These are phyloP conservation scores for Pseudocercospora vitis DNA, from an alignment of 2,329 filamentous ascomycete species.

Conservation along the genomic window DNA sequence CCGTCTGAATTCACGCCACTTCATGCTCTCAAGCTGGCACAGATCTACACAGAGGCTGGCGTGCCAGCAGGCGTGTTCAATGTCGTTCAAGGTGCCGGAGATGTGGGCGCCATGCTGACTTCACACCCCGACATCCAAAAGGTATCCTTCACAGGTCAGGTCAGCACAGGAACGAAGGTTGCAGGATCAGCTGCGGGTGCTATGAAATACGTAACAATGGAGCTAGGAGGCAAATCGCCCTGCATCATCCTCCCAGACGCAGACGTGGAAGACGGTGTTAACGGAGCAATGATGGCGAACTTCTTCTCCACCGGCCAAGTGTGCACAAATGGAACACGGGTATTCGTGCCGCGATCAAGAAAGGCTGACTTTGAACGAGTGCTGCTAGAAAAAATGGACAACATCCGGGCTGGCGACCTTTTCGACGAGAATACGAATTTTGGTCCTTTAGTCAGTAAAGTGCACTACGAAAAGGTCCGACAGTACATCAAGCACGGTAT, in stretches of 20 bases:
- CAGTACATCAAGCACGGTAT: constrained; percentile 74
- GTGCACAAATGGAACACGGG: constrained; percentile 87
- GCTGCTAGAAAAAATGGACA: constrained; percentile 68
- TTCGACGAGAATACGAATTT: constrained; percentile 75
- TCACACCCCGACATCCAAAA: constrained; percentile 73
- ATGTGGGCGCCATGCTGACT: constrained; percentile 73
- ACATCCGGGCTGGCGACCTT: constrained; percentile 70
- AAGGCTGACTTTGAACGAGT: constrained; percentile 67
- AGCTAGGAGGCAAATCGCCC: constrained; percentile 84
- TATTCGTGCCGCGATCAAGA: constrained; percentile 71
- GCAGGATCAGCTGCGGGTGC: constrained; percentile 70
- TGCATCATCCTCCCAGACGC: constrained; percentile 78
- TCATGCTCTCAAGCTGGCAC: constrained; percentile 73
- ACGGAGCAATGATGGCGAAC: constrained; percentile 90
- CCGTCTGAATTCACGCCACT: constrained; percentile 83
- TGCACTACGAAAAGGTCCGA: constrained; percentile 76
- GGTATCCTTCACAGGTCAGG: constrained; percentile 87
- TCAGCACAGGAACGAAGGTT: constrained; percentile 79
- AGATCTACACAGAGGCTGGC: constrained; percentile 76
- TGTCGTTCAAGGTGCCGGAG: constrained; percentile 76
- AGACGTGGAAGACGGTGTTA: constrained; percentile 74
- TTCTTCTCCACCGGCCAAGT: constrained; percentile 91
- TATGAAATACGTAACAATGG: constrained; percentile 92
- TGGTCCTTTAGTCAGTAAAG: constrained; percentile 74
- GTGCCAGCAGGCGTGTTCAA: constrained; percentile 83